Conservation (phyloP, 441 rosid genomes). For the Erodium chrysanthum region DNA sequence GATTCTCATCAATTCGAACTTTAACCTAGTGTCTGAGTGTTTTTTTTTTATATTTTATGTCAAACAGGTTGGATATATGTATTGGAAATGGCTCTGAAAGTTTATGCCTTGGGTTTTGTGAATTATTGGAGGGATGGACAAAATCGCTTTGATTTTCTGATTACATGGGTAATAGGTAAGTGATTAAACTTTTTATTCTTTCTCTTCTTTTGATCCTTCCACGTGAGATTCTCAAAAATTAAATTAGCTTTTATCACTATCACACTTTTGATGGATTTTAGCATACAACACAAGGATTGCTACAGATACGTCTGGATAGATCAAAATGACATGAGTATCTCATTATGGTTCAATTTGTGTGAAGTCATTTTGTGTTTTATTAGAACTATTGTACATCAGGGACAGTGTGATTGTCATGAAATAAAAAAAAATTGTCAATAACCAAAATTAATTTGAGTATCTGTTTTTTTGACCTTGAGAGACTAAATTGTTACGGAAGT, state of each 20-base stretch:
- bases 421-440: neutral
- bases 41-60: slow-evolving; percentile 10
- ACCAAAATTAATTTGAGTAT: neutral
- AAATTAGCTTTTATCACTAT: neutral
- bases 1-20: no score
- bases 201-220: neutral
- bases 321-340: slow-evolving; percentile 1
- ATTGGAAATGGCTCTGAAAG: slow-evolving; percentile 87
- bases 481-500: neutral
- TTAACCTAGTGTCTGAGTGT: neutral
- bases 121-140: slow-evolving; percentile 97
- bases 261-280: neutral
- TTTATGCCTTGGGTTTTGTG: slow-evolving; percentile 72
- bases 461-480: neutral
- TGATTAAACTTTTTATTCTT: neutral
- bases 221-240: neutral
- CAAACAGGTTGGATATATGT: slow-evolving; percentile 91
- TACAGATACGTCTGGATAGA: neutral
- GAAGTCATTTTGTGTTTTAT: neutral
- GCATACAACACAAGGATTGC: neutral
- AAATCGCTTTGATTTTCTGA: slow-evolving; percentile 84
- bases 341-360: neutral
- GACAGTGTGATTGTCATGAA: neutral
- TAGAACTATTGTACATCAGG: neutral
- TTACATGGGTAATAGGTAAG: slow-evolving; percentile 87